Evolutionary conservation across 495 filamentous ascomycete genomes (phyloP).

Genomic region (Neurospora sublineolata): DNA sequence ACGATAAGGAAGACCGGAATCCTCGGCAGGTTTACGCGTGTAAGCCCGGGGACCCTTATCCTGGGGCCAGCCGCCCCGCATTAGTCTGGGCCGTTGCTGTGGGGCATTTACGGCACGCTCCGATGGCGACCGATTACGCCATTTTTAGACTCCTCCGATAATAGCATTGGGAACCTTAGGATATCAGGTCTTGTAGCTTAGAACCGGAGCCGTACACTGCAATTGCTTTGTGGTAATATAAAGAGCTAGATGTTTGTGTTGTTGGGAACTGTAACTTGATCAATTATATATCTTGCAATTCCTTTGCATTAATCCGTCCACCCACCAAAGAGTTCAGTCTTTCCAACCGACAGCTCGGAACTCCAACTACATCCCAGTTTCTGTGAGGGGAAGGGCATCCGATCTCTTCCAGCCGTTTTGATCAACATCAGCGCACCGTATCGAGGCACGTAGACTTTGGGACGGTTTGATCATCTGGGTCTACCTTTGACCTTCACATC

Average conservation of each 20-base stretch:
- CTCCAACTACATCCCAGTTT: not conserved
- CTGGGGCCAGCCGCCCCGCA: slow-evolving; percentile 10
- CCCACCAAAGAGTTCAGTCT: not conserved
- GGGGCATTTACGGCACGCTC: slow-evolving; percentile 8
- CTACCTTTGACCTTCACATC: not conserved
- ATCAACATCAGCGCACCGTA: not conserved
- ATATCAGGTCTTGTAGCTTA: not conserved
- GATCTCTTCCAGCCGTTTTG: not conserved
- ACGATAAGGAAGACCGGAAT: not conserved
- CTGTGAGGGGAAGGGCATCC: not conserved
- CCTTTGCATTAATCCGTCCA: not conserved
- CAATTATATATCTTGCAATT: not conserved
- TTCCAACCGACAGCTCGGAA: not conserved
- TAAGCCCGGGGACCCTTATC: not conserved
- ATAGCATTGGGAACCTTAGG: not conserved
- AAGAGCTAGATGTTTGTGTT: not conserved
- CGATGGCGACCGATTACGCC: slow-evolving; percentile 23
- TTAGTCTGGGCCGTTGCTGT: slow-evolving; percentile 3
- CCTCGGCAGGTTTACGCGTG: not conserved
- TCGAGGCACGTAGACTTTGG: not conserved
- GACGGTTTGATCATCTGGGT: not conserved
- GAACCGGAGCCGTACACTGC: not conserved
- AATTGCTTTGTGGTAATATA: not conserved
- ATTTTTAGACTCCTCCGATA: slow-evolving; percentile 5
- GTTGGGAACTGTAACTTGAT: not conserved